phyloP scores from a whole-genome alignment of 176 grass and related monocot species.

The Echinochloa phyllopogon region DNA sequence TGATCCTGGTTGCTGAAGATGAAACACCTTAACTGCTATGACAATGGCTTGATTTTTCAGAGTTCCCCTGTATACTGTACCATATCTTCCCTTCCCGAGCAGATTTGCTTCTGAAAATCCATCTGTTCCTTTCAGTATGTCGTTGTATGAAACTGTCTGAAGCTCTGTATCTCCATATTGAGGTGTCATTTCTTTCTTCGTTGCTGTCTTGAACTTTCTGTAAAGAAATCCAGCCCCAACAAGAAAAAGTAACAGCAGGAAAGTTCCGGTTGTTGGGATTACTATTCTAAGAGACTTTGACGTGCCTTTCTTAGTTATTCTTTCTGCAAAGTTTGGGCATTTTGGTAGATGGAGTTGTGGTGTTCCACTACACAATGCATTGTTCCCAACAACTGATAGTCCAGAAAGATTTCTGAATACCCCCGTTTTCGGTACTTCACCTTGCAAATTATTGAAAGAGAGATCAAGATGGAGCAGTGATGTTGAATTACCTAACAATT shows the following conservation, averaged over 20 bases:
- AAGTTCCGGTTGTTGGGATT: neutral
- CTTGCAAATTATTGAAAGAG: constrained; percentile 46
- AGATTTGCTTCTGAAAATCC: constrained; percentile 39
- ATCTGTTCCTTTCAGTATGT: constrained; percentile 16
- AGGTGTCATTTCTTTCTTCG: neutral
- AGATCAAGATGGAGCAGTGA: constrained; percentile 4
- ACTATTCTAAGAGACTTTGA: neutral
- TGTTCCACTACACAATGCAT: constrained; percentile 26
- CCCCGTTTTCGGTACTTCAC: constrained; percentile 26
- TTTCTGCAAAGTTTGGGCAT: neutral
- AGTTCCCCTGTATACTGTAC: constrained; percentile 3
- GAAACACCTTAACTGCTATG: constrained; percentile 42
- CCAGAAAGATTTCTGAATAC: constrained; percentile 44
- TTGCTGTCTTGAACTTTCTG: neutral
- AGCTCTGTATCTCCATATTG: neutral
- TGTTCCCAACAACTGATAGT: constrained; percentile 35
- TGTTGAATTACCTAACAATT: neutral
- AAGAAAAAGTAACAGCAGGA: neutral
- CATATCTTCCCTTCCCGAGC: constrained; percentile 34
- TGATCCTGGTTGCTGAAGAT: constrained; percentile 27
- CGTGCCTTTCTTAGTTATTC: neutral
- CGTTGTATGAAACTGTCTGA: neutral
- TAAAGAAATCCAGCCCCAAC: neutral
- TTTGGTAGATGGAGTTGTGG: neutral
- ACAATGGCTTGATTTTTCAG: neutral